Percentiles rank a stretch among this genome's conserved stretches.
These are phyloP conservation scores for Blastomyces emzantsi DNA, from an alignment of 2,329 filamentous ascomycete genomes.

Conservation along the genomic window DNA sequence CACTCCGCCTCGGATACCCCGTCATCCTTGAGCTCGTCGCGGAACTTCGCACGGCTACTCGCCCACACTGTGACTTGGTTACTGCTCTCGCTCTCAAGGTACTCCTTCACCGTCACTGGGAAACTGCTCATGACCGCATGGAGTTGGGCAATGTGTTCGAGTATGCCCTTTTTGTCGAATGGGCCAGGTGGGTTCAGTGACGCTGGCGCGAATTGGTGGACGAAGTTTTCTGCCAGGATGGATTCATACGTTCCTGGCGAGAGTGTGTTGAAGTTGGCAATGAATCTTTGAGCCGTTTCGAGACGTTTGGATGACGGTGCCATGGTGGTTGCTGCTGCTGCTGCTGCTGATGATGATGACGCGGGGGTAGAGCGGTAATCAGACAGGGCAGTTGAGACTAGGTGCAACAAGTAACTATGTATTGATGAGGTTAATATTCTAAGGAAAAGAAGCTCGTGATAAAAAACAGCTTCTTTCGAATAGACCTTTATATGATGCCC, in stretches of 20 bases:
- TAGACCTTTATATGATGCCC: background rate
- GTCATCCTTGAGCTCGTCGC: background rate
- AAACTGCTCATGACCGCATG: constrained; percentile 8
- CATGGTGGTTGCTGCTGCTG: background rate
- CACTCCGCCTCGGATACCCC: constrained; percentile 2
- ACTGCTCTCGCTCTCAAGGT: constrained; percentile 10
- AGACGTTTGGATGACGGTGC: background rate
- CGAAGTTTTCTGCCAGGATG: background rate
- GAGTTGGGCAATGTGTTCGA: constrained; percentile 4
- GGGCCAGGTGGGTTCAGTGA: constrained; percentile 6
- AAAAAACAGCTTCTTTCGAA: background rate
- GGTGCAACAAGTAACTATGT: background rate
- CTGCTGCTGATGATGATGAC: background rate
- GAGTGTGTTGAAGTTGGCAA: background rate
- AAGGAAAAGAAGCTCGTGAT: background rate
- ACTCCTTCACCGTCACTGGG: constrained; percentile 11
- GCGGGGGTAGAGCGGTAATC: background rate
- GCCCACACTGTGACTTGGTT: constrained; percentile 14
- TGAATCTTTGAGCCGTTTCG: background rate
- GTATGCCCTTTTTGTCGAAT: constrained; percentile 6
- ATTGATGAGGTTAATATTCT: background rate
- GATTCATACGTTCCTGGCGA: background rate
- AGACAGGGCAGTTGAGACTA: background rate
- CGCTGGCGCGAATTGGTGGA: constrained; percentile 12
- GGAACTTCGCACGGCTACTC: constrained; percentile 4